Evolutionary conservation across 371 early-diverging fungal species (phyloP), one percentile per base, ranked within the genome.

Genomic region (Umbelopsis sp.): DNA sequence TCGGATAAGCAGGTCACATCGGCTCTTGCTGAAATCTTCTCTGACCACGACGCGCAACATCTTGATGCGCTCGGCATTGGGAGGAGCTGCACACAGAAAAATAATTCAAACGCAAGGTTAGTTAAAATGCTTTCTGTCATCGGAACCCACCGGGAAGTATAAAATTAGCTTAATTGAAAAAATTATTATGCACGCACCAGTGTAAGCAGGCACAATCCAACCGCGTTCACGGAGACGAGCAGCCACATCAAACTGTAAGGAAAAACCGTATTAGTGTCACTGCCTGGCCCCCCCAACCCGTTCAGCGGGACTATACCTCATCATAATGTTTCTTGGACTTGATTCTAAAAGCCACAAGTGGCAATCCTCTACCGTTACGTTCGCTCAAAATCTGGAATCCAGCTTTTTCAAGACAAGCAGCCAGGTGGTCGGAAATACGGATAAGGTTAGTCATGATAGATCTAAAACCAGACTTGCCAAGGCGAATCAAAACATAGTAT

Each of bases 401-500:
- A 0, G 88, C 88, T 2, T 71, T 69, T 53, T 84, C 80, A 5
- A 91, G 72, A 16, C 78, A 73, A 2, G 76, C 77, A 11, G 89
- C 80, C 25, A 91, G 74, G 63, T 82, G 79, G 24, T 83, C 80
- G 29, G 92, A 86, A 44, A 76, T 81, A 4, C 67, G 66, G 5
- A 73, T 81, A 66, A 81, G 44, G 45, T 82, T 84, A 22, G 63
- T 79, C 87, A 89, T 88, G 65, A 91, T 85, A 70, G 84, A 77
- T 18, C 66, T 44, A 77, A 84, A 92, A 9, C 92, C 92, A 32
- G 65, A 72, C 29, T 74, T 75, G 4, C 90, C 92, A 20, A 86
- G 77, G 52, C 91, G 86, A 65, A 92, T 83, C 53, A 92, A 78
- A 38, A 83, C 81, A 78, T 91, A 92, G 75, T 92, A 92, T 71